These are phyloP conservation scores for Fagopyrum esculentum DNA, from an alignment of 148 eudicot species.

Conservation along the genomic window DNA sequence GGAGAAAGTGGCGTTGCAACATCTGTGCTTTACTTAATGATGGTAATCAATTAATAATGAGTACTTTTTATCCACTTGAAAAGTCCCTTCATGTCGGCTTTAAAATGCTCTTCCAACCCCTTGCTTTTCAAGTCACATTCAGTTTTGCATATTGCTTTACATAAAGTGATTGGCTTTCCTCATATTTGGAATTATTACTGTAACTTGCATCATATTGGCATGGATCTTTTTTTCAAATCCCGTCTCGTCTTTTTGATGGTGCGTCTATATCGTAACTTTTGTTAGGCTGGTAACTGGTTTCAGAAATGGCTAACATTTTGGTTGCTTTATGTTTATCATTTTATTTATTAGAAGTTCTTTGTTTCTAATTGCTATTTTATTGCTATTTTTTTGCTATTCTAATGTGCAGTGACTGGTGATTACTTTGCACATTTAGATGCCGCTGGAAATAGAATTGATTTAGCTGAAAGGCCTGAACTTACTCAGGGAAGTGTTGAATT, in stretches of 20 bases:
- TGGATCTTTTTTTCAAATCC: not conserved
- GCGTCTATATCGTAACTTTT: not conserved
- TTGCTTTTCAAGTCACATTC: not conserved
- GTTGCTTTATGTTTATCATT: not conserved
- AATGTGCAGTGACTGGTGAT: constrained; percentile 65
- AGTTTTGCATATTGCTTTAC: not conserved
- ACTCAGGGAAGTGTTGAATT: constrained; percentile 83
- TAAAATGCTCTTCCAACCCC: not conserved
- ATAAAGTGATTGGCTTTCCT: not conserved
- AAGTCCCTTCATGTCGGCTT: not conserved
- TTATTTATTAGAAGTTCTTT: not conserved
- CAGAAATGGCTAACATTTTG: not conserved
- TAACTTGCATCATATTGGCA: not conserved
- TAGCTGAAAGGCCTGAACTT: constrained; percentile 90
- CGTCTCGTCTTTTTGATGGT: not conserved
- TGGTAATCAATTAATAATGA: constrained; percentile 38
- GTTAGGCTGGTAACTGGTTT: constrained; percentile 2
- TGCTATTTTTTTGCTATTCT: constrained; percentile 8
- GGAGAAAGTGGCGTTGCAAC: constrained; percentile 98
- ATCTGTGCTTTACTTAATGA: constrained; percentile 90
- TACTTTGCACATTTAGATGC: constrained; percentile 89
- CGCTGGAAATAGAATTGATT: constrained; percentile 72
- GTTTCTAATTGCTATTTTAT: not conserved
- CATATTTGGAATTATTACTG: not conserved
- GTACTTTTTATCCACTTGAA: not conserved